These are phyloP conservation scores for Agrocybe praecox DNA, from an alignment of 768 basidiomycete species.

Conservation along the genomic window DNA sequence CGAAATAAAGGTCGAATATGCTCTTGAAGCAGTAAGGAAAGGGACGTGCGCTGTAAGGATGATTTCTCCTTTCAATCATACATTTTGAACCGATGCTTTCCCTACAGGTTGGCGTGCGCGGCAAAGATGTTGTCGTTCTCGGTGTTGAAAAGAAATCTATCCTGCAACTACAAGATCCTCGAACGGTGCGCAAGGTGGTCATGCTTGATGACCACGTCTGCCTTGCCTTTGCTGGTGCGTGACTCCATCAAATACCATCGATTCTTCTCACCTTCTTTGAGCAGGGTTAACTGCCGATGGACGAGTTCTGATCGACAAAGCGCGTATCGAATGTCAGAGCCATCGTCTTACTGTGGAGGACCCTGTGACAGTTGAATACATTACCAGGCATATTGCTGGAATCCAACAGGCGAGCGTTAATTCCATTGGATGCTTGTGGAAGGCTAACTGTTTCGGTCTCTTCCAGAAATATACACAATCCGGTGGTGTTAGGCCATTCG, in stretches of 20 bases:
- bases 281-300: slow-evolving; percentile 96
- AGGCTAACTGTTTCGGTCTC: neutral
- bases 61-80: neutral
- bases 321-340: slow-evolving; percentile 95
- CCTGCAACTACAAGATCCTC: slow-evolving; percentile 95
- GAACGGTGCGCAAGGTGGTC: slow-evolving; percentile 96
- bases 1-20: slow-evolving; percentile 88
- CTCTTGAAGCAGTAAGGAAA: slow-evolving; percentile 94
- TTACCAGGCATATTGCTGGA: slow-evolving; percentile 97
- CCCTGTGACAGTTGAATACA: slow-evolving; percentile 97
- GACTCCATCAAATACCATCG: neutral
- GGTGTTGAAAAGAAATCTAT: slow-evolving; percentile 99
- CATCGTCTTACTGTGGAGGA: slow-evolving; percentile 98
- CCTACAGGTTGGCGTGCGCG: slow-evolving; percentile 89
- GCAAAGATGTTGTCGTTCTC: slow-evolving; percentile 91
- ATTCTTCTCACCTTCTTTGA: slow-evolving; percentile 6
- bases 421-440: neutral
- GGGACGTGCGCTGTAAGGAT: slow-evolving; percentile 92
- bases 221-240: slow-evolving; percentile 93
- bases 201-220: slow-evolving; percentile 99
- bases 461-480: slow-evolving; percentile 94
- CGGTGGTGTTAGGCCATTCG: slow-evolving; percentile 97
- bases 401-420: slow-evolving; percentile 83
- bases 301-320: slow-evolving; percentile 96
- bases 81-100: neutral